Evolutionary conservation across 805 yeast genomes (phyloP), one percentile per base, ranked within the genome.

Genomic region (Saccharomycopsis sp.): DNA sequence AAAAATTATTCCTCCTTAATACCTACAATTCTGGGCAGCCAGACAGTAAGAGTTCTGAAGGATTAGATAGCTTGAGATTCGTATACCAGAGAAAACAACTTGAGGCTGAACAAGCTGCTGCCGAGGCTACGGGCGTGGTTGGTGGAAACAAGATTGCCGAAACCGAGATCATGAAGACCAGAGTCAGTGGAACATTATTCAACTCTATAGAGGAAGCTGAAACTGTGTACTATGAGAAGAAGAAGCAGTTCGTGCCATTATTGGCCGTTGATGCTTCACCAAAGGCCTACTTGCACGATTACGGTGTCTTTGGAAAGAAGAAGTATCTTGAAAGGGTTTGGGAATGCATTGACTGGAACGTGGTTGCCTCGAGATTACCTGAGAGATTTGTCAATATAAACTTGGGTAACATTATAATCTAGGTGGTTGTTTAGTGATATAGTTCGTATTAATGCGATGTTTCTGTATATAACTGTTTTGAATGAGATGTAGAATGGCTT

Each of bases 1-100:
- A 80, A 58, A 73, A 78, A 35, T 76, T 94, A 65, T 84, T 82
- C 55, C 75, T 94, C 7, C 72, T 89, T 58, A 87, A 90, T 72
- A 86, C 97, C n/a, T 90, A 90, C 72, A 90, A 89, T 68, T 84
- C 92, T 3, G 98, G 98, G 3, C 78, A 89, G 3, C 96, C 97
- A 34, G 85, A 84, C 64, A 81, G 85, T 53, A 68, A 80, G 53
- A 74, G 80, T 70, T 77, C 78, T 56, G 85, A 79, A 62, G 84
- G 79, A 70, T 69, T 78, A 64, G 73, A 68, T 65, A 75, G 74
- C 51, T 78, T 79, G 34, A 66, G 68, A 60, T 69, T 67, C 19
- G 35, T 52, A 35, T 20, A 56, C 53, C 15, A 56, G 55, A 58
- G 63, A 53, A 65, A 20, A 23, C 15, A 19, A 52, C n/a, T 17